Conservation (phyloP, 78 protist genomes). For the Carpediemonas membranifera region DNA sequence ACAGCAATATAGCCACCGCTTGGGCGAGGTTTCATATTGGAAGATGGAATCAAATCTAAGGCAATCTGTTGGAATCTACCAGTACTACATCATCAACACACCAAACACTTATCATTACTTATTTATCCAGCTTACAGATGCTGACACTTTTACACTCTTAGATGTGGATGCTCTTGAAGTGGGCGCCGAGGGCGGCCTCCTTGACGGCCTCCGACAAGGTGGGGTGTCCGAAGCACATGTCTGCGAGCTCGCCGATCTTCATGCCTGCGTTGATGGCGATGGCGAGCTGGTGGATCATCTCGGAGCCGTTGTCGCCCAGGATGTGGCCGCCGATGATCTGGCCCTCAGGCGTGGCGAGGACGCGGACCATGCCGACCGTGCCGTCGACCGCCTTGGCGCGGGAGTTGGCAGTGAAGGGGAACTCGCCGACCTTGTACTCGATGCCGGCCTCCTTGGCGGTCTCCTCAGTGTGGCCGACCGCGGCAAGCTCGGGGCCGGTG, state of each 20-base stretch:
- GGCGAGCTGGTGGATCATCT: constrained; percentile 2
- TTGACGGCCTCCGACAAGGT: constrained; percentile 89
- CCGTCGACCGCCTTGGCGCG: constrained; percentile 75
- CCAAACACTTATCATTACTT: too few species aligned
- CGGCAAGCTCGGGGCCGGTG: constrained; percentile 97
- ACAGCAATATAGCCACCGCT: too few species aligned
- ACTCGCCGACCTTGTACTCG: constrained; percentile 62
- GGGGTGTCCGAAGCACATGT: constrained; percentile 14
- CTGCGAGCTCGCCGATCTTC: neutral
- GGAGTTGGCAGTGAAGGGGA: constrained; percentile 91
- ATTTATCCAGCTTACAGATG: too few species aligned
- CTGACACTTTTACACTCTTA: too few species aligned
- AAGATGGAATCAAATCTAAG: too few species aligned
- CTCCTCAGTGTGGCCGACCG: constrained; percentile 94
- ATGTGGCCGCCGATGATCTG: neutral
- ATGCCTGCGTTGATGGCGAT: neutral
- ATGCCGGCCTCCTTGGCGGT: constrained; percentile 67
- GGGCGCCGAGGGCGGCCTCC: constrained; percentile 79
- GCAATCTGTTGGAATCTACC: too few species aligned
- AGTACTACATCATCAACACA: too few species aligned
- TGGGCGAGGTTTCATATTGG: too few species aligned
- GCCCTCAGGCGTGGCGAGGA: neutral
- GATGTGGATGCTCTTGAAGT: constrained; percentile 79
- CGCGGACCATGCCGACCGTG: neutral
- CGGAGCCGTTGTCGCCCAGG: constrained; percentile 13